A percentile compares a stretch with the other conserved stretches of the same genome.
These are phyloP conservation scores for Sporisorium exsertum DNA, from an alignment of 1,284 basidiomycete genomes.

Conservation along the genomic window DNA sequence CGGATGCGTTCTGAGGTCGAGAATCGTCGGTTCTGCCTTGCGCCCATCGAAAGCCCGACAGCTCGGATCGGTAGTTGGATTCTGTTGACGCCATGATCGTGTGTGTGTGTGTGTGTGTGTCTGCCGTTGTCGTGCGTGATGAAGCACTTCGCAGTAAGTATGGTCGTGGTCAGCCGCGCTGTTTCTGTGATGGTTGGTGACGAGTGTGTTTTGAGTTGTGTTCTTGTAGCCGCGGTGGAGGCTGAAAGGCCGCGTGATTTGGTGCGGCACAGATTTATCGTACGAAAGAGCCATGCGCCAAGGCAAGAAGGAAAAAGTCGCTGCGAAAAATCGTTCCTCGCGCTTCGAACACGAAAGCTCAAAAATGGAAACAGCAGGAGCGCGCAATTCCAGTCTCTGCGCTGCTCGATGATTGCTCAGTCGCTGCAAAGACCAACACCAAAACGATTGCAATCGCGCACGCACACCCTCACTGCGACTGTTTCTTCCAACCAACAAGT, in stretches of 20 bases:
- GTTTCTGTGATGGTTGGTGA: slow-evolving; percentile 9
- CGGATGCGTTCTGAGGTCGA: slow-evolving; percentile 18
- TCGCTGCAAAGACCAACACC: slow-evolving; percentile 22
- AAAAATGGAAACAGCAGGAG: background rate
- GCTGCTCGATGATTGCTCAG: slow-evolving; percentile 2
- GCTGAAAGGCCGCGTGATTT: slow-evolving; percentile 15
- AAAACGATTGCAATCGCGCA: slow-evolving; percentile 2
- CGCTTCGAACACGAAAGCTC: slow-evolving; percentile 41
- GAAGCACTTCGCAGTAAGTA: background rate
- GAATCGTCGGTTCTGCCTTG: slow-evolving; percentile 61
- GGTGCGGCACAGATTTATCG: slow-evolving; percentile 15
- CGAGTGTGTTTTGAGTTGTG: background rate
- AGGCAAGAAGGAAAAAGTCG: slow-evolving; percentile 23
- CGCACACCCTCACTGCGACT: slow-evolving; percentile 1
- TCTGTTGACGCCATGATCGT: slow-evolving; percentile 38
- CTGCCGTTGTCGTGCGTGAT: no score
- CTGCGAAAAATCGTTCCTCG: slow-evolving; percentile 40
- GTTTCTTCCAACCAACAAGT: background rate
- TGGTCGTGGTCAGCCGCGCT: background rate
- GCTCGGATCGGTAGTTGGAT: slow-evolving; percentile 55
- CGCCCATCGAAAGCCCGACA: slow-evolving; percentile 62
- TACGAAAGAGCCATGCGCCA: slow-evolving; percentile 12
- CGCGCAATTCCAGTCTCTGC: background rate
- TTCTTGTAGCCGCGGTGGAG: slow-evolving; percentile 21
- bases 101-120: no score